These are phyloP conservation scores for Crepidotus variabilis DNA, from an alignment of 768 basidiomycete species.

Conservation along the genomic window DNA sequence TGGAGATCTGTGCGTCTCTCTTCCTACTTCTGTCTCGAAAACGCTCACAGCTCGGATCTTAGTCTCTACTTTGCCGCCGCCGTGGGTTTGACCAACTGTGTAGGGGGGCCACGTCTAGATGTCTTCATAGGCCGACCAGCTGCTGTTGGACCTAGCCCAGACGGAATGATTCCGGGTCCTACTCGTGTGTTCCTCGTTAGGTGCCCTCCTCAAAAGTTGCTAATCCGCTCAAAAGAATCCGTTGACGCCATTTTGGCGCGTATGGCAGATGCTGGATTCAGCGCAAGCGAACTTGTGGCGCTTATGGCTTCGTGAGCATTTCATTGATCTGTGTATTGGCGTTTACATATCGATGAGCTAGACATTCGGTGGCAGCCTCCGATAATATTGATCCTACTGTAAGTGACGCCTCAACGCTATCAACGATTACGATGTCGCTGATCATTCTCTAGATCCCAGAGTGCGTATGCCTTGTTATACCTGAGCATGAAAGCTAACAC, in stretches of 20 bases:
- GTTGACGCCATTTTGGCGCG: conserved; percentile 28
- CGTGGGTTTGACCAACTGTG: conserved; percentile 37
- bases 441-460: conserved; percentile 5
- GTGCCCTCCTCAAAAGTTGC: not conserved
- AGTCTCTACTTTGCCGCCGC: conserved; percentile 48
- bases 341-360: not conserved
- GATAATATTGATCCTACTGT: conserved; percentile 31
- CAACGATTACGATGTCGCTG: conserved; percentile 2
- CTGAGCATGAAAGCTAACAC: conserved; percentile 2
- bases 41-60: not conserved
- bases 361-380: conserved; percentile 23
- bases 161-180: conserved; percentile 12
- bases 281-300: conserved; percentile 31
- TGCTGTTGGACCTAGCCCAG: conserved; percentile 28
- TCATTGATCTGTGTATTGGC: not conserved
- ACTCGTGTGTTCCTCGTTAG: conserved; percentile 8
- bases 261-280: conserved; percentile 32
- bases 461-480: conserved; percentile 8
- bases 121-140: conserved; percentile 36
- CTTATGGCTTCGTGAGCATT: conserved; percentile 27
- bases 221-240: conserved; percentile 15
- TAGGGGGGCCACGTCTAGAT: conserved; percentile 38
- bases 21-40: not conserved
- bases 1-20: conserved; percentile 41
- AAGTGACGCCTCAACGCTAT: conserved; percentile 7